Percentiles rank a stretch among this genome's conserved stretches.
These are phyloP conservation scores for Aureobasidium subglaciale DNA, from an alignment of 2,329 filamentous ascomycete species.

Conservation along the genomic window DNA sequence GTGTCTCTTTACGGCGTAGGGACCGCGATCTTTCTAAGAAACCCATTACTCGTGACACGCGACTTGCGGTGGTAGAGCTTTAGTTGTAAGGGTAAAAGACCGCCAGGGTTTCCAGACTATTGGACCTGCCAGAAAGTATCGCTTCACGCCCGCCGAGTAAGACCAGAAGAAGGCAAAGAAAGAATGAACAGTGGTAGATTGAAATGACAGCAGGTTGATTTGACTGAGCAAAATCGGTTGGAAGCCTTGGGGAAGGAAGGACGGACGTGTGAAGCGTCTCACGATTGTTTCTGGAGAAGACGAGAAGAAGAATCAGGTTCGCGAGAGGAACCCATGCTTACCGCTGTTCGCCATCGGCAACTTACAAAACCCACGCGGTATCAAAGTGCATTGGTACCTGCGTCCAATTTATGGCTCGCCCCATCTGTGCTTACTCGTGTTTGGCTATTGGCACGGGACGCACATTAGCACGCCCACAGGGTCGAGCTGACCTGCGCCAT, in stretches of 20 bases:
- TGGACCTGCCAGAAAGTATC: conserved; percentile 4
- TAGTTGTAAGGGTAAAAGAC: not conserved
- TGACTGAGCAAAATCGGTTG: not conserved
- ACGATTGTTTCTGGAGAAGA: conserved; percentile 13
- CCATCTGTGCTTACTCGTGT: conserved; percentile 15
- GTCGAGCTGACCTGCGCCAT: conserved; percentile 4
- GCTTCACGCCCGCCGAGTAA: not conserved
- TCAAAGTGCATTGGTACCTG: conserved; percentile 12
- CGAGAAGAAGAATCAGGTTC: not conserved
- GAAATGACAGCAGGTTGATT: not conserved
- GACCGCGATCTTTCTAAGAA: conserved; percentile 18
- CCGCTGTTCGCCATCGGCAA: conserved; percentile 13
- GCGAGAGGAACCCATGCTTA: not conserved
- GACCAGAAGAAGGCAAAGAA: not conserved
- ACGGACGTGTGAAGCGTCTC: conserved; percentile 12
- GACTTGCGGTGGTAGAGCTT: not conserved
- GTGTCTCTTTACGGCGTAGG: conserved; percentile 16
- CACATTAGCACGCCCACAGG: conserved; percentile 1
- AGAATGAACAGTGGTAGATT: not conserved
- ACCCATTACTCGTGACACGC: conserved; percentile 12
- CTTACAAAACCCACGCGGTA: conserved; percentile 8
- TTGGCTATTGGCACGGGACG: conserved; percentile 10
- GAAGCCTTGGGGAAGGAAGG: not conserved
- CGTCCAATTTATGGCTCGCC: conserved; percentile 7
- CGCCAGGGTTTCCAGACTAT: not conserved